Evolutionary conservation across 495 filamentous ascomycete genomes (phyloP).

Genomic region (Xanthoparmelia taractica): DNA sequence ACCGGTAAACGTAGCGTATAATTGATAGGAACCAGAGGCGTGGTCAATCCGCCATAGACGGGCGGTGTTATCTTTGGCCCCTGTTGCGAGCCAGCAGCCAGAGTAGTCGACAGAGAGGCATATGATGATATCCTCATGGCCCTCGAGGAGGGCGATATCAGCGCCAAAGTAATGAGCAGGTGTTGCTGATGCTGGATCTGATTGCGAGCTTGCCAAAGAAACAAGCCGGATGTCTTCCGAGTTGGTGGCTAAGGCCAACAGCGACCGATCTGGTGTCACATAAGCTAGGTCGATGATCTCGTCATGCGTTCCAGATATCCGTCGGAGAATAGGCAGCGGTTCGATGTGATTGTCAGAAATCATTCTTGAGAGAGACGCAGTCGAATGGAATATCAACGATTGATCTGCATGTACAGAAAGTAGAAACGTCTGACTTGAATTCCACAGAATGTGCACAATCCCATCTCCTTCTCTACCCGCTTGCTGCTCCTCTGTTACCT

Average conservation of each 20-base stretch:
- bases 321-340: constrained; percentile 49
- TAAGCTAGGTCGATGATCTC: constrained; percentile 92
- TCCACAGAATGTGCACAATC: constrained; percentile 64
- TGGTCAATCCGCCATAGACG: constrained; percentile 86
- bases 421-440: constrained; percentile 53
- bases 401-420: constrained; percentile 85
- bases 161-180: constrained; percentile 65
- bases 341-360: constrained; percentile 32
- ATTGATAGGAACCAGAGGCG: constrained; percentile 61
- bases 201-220: constrained; percentile 45
- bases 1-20: constrained; percentile 73
- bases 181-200: constrained; percentile 30
- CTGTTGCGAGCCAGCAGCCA: constrained; percentile 90
- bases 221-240: constrained; percentile 87
- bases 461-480: constrained; percentile 62
- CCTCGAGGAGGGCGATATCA: constrained; percentile 75
- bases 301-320: constrained; percentile 93
- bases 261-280: constrained; percentile 65
- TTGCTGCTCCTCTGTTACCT: constrained; percentile 67
- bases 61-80: constrained; percentile 92
- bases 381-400: constrained; percentile 68
- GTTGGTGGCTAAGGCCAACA: constrained; percentile 89
- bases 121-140: constrained; percentile 92
- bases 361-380: constrained; percentile 34
- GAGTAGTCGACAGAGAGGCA: constrained; percentile 93